These are phyloP conservation scores for Arabis alpina DNA, from an alignment of 345 rosid species.

Conservation along the genomic window DNA sequence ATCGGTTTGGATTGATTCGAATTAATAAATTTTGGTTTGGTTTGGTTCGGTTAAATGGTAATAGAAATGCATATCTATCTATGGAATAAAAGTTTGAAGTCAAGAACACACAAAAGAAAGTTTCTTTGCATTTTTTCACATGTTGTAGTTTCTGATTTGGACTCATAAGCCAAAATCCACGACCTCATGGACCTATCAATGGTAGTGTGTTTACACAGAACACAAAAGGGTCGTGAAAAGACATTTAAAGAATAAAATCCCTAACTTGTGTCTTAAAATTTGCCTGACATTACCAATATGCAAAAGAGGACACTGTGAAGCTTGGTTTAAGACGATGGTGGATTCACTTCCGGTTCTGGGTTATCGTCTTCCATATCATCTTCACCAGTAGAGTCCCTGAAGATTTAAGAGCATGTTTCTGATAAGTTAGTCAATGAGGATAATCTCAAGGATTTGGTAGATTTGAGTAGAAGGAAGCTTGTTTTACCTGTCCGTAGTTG, in stretches of 20 bases:
- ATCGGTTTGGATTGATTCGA: not conserved
- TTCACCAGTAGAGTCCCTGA: slow-evolving; percentile 42
- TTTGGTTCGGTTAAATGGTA: slow-evolving; percentile 13
- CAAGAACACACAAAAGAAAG: not conserved
- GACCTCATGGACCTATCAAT: slow-evolving; percentile 3
- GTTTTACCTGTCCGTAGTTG: slow-evolving; percentile 44
- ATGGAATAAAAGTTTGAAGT: not conserved
- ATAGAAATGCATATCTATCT: not conserved
- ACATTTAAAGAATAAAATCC: slow-evolving; percentile 25
- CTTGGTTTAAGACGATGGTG: slow-evolving; percentile 38
- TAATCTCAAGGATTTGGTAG: slow-evolving; percentile 13
- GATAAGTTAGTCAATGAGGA: slow-evolving; percentile 1
- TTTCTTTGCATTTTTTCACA: slow-evolving; percentile 32
- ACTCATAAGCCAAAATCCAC: slow-evolving; percentile 7
- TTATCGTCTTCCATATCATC: slow-evolving; percentile 56
- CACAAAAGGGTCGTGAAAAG: slow-evolving; percentile 5
- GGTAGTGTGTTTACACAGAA: slow-evolving; percentile 13
- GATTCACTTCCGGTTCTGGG: slow-evolving; percentile 42
- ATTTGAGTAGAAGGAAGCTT: slow-evolving; percentile 8
- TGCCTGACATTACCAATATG: slow-evolving; percentile 15
- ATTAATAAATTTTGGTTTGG: not conserved
- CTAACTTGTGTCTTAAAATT: slow-evolving; percentile 19
- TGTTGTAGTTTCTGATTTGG: not conserved
- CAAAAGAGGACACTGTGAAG: slow-evolving; percentile 16
- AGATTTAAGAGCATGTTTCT: not conserved